Evolutionary conservation across 495 filamentous ascomycete genomes (phyloP), one percentile per base, ranked within the genome.

Genomic region (Thozetella sp.): DNA sequence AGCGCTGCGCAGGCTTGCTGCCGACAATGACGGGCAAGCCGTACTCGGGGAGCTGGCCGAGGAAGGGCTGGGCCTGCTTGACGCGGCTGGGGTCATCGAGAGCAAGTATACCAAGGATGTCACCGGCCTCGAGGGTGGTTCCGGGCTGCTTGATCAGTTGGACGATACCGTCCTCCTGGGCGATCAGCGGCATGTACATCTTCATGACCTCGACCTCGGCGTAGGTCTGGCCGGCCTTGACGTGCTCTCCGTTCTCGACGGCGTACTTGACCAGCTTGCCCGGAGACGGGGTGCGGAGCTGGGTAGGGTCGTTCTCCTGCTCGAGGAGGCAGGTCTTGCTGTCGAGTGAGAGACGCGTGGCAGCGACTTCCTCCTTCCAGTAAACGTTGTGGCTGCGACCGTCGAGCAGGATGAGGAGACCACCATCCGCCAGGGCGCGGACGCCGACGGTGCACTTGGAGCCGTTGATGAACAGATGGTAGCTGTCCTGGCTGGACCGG

Each of bases 181-280:
- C 90, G 56, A 99, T 83, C 55, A 99, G 83, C 66, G 95, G 95
- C 95, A 99, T 99, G 81, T 97, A 98, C 95, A 99, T 99, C 83
- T 99, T 99, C 95, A 99, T 99, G 73, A 99, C 96, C 74, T 99
- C 95, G 55, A 99, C 95, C 70, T 99, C 95, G 55, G 95, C 95
- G 69, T 91, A 99, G 9, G 94, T 82, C 74, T 99, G 93, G 55
- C 93, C 93, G 62, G 94, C 93, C 71, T 86, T 89, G 67, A 99
- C 88, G 72, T 98, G 95, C 66, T 96, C 90, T 54, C 96, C 96
- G 66, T 96, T 98, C 73, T 98, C 96, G 1, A 99, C 92, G 12
- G 90, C 91, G 79, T 94, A 99, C 80, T 97, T 97, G 76, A 98
- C 96, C 43, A 99, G 89, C 81, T 99, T 99, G 74, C 95, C 95